phyloP scores from a whole-genome alignment of 768 basidiomycete genomes.

The Trametes gibbosa region DNA sequence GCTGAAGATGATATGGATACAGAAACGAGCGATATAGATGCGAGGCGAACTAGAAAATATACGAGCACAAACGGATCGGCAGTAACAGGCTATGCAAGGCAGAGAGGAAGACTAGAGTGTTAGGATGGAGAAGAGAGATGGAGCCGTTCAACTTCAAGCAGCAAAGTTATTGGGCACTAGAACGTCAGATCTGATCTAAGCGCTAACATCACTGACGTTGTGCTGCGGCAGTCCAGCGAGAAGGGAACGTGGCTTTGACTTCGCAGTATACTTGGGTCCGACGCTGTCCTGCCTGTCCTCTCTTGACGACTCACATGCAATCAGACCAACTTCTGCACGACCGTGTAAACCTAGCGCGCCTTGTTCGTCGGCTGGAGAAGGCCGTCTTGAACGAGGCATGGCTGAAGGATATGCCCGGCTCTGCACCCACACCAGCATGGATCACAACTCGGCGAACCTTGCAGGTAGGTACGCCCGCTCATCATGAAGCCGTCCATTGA shows the following conservation, averaged over 20 bases:
- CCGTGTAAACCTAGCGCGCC: conserved; percentile 62
- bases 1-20: not conserved
- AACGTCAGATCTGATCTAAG: too few species aligned
- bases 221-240: not conserved
- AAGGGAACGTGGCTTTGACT: not conserved
- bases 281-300: not conserved
- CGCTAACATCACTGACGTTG: not conserved
- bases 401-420: conserved; percentile 28
- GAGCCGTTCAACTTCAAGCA: too few species aligned
- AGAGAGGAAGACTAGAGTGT: not conserved
- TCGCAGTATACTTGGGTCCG: too few species aligned
- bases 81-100: not conserved
- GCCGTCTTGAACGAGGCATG: conserved; percentile 39
- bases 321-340: conserved; percentile 44
- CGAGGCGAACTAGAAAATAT: not conserved
- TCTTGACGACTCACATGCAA: not conserved
- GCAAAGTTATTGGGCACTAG: too few species aligned
- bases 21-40: not conserved
- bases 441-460: conserved; percentile 52
- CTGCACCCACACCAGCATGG: conserved; percentile 34
- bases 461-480: conserved; percentile 41
- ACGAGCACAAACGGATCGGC: not conserved
- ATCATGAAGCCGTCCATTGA: too few species aligned
- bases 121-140: not conserved
- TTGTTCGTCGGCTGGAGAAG: conserved; percentile 61